These are phyloP conservation scores for Orychophragmus violaceus DNA, from an alignment of 345 rosid species.

Conservation along the genomic window DNA sequence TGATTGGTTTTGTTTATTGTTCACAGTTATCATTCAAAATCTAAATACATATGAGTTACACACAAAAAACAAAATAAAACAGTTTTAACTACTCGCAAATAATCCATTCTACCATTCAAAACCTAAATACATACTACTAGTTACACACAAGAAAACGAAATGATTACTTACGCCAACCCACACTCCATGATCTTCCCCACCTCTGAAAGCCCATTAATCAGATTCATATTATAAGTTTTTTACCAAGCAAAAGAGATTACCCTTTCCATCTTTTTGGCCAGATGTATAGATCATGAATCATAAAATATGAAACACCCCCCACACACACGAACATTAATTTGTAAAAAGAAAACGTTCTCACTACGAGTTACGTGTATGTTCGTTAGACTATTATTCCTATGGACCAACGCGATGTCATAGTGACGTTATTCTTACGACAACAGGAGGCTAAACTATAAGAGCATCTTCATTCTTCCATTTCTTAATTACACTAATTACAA, in stretches of 20 bases:
- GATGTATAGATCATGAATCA: slow-evolving; percentile 5
- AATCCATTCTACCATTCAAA: no score
- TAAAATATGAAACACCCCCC: not conserved
- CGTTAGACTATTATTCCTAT: not conserved
- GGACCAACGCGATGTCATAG: slow-evolving; percentile 22
- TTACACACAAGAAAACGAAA: slow-evolving; percentile 32
- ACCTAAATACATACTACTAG: not conserved
- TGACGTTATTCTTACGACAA: slow-evolving; percentile 25
- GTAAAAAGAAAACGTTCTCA: slow-evolving; percentile 1
- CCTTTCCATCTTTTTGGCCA: slow-evolving; percentile 4
- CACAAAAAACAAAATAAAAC: not conserved
- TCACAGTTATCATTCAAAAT: no score
- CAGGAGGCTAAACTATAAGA: not conserved
- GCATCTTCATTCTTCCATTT: no score
- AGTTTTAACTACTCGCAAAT: no score
- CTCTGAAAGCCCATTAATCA: slow-evolving; percentile 34
- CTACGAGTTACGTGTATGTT: slow-evolving; percentile 23
- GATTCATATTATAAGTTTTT: slow-evolving; percentile 8
- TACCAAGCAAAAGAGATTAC: not conserved
- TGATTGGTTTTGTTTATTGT: no score
- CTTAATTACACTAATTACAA: no score
- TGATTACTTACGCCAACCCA: slow-evolving; percentile 51
- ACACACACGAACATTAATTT: slow-evolving; percentile 17
- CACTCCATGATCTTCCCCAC: slow-evolving; percentile 33
- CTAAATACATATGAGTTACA: not conserved